Conservation (phyloP, 768 basidiomycete species). For the Termitomyces sp. region DNA sequence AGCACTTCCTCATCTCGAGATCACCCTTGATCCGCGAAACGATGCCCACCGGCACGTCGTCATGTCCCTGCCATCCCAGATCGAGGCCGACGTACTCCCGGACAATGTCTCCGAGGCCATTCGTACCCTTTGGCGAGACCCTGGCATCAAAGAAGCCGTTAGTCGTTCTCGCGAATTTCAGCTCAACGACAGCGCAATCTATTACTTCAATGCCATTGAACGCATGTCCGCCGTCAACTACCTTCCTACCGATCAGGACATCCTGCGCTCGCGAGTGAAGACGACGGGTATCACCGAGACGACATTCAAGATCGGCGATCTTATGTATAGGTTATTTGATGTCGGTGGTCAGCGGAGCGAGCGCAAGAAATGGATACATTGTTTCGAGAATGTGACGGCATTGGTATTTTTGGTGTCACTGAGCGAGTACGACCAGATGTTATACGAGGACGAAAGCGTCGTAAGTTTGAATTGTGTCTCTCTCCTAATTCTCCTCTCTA, state of each 20-base stretch:
- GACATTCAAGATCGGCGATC: slow-evolving; percentile 90
- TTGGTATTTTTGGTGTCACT: slow-evolving; percentile 90
- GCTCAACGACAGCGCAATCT: slow-evolving; percentile 92
- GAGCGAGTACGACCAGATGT: slow-evolving; percentile 96
- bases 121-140: slow-evolving; percentile 72
- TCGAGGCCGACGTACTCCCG: slow-evolving; percentile 73
- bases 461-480: slow-evolving; percentile 39
- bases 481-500: neutral
- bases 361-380: slow-evolving; percentile 95
- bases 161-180: slow-evolving; percentile 88
- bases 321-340: slow-evolving; percentile 91
- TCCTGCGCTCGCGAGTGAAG: slow-evolving; percentile 90
- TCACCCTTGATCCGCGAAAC: slow-evolving; percentile 64
- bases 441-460: slow-evolving; percentile 95
- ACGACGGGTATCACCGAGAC: slow-evolving; percentile 94
- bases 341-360: slow-evolving; percentile 87
- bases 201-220: slow-evolving; percentile 92
- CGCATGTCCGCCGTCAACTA: slow-evolving; percentile 75
- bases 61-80: slow-evolving; percentile 67
- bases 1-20: slow-evolving; percentile 86
- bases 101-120: slow-evolving; percentile 75
- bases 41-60: slow-evolving; percentile 61
- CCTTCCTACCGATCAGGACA: no score
- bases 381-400: slow-evolving; percentile 92
- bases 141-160: slow-evolving; percentile 78